phyloP scores from a whole-genome alignment of 139 green algal species.

The Chlamydomonas sp. region DNA sequence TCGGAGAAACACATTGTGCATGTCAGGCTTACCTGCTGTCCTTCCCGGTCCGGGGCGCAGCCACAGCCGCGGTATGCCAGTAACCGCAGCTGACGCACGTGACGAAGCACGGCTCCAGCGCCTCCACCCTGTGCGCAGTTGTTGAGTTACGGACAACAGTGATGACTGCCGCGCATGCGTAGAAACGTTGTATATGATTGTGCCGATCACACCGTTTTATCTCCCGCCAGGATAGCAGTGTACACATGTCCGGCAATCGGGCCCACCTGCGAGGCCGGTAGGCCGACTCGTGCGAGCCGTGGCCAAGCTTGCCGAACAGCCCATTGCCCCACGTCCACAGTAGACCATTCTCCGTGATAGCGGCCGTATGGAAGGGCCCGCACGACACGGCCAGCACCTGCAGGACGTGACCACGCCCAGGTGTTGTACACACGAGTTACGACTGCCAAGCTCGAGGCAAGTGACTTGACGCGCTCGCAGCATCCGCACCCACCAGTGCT shows the following conservation, averaged over 20 bases:
- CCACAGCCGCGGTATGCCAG: constrained; percentile 93
- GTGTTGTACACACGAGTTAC: no score
- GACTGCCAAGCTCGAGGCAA: no score
- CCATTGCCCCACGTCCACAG: constrained; percentile 97
- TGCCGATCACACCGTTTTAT: constrained; percentile 6
- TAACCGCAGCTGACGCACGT: constrained; percentile 83
- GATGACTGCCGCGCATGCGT: background rate
- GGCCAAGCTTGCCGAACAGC: constrained; percentile 89
- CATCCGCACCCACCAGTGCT: background rate
- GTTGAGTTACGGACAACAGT: background rate
- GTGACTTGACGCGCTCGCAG: no score
- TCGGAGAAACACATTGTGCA: background rate
- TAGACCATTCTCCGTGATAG: constrained; percentile 66
- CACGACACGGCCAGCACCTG: constrained; percentile 75
- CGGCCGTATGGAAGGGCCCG: constrained; percentile 88
- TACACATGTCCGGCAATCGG: no score
- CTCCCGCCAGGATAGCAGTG: background rate
- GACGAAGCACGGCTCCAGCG: constrained; percentile 57
- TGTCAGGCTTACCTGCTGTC: background rate
- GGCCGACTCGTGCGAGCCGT: constrained; percentile 56
- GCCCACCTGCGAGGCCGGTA: constrained; percentile 17
- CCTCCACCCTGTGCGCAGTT: constrained; percentile 50
- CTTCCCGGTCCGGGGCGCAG: background rate
- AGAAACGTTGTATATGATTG: background rate
- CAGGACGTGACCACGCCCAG: background rate